These are phyloP conservation scores for Protea cynaroides DNA, from an alignment of 164 flowering plant species.

Conservation along the genomic window DNA sequence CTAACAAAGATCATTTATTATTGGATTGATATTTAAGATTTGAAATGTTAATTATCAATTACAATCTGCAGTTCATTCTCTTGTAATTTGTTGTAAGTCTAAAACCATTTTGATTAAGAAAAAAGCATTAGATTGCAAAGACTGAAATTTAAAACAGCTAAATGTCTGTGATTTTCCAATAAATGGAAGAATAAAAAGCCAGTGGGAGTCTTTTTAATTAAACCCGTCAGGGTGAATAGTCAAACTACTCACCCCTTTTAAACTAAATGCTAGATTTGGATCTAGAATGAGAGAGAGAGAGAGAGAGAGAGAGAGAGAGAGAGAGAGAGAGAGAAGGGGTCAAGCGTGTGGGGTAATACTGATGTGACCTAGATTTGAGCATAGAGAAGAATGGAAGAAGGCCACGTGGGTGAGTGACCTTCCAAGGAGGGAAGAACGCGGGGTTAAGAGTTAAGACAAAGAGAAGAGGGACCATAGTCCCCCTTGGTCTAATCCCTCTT, in stretches of 20 bases:
- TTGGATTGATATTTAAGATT: neutral
- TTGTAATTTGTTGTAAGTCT: neutral
- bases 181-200: neutral
- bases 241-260: neutral
- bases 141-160: too few species aligned
- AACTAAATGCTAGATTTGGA: too few species aligned
- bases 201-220: neutral
- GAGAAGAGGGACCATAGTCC: neutral
- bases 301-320: too few species aligned
- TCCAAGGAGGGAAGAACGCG: conserved; percentile 16
- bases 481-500: too few species aligned
- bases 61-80: neutral
- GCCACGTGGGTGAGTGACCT: conserved; percentile 18
- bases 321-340: too few species aligned
- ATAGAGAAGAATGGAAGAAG: neutral
- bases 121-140: neutral
- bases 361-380: conserved; percentile 21
- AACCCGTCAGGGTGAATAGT: neutral
- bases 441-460: conserved; percentile 7
- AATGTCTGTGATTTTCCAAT: neutral
- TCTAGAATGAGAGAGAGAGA: too few species aligned
- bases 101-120: too few species aligned
- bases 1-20: neutral
- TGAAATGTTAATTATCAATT: neutral
- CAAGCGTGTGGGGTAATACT: conserved; percentile 18